Evolutionary conservation across 2,329 filamentous ascomycete genomes (phyloP).

Genomic region (Lachnellula willkommii): DNA sequence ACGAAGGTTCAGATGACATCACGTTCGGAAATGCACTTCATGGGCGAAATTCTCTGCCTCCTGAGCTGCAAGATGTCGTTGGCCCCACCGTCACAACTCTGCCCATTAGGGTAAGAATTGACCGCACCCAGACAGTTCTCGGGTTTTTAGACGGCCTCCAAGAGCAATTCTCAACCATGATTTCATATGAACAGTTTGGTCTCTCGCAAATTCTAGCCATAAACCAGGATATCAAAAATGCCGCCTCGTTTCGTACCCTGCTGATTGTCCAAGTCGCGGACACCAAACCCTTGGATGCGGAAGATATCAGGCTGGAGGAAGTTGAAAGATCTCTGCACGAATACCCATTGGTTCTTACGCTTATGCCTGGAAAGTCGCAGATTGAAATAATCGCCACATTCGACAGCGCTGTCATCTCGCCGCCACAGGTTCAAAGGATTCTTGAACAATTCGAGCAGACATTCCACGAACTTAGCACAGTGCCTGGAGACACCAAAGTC

Average conservation of each 20-base stretch:
- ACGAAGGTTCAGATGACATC: slow-evolving; percentile 34
- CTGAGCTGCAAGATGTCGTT: slow-evolving; percentile 36
- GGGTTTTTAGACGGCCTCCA: slow-evolving; percentile 44
- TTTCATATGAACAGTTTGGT: slow-evolving; percentile 27
- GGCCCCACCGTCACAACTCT: slow-evolving; percentile 18
- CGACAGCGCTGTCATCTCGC: slow-evolving; percentile 25
- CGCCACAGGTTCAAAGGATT: not conserved
- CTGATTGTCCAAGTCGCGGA: slow-evolving; percentile 3
- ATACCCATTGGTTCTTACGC: slow-evolving; percentile 33
- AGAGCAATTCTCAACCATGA: slow-evolving; percentile 40
- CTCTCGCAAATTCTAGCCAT: slow-evolving; percentile 6
- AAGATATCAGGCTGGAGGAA: not conserved
- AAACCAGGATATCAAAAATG: not conserved
- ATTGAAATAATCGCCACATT: slow-evolving; percentile 39
- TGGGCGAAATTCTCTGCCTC: slow-evolving; percentile 34
- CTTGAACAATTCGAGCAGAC: slow-evolving; percentile 1
- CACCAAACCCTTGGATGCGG: not conserved
- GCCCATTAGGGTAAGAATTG: not conserved
- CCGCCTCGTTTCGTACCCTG: slow-evolving; percentile 6
- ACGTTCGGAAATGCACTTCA: slow-evolving; percentile 13
- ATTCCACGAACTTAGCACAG: not conserved
- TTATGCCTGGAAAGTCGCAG: slow-evolving; percentile 43
- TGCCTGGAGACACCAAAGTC: not conserved
- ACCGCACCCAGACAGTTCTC: slow-evolving; percentile 23
- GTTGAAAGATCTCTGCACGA: not conserved